Percentiles rank a stretch among this genome's conserved stretches.
Evolutionary conservation across 306 rosid genomes (phyloP).

Genomic region (Pachyrhizus erosus): DNA sequence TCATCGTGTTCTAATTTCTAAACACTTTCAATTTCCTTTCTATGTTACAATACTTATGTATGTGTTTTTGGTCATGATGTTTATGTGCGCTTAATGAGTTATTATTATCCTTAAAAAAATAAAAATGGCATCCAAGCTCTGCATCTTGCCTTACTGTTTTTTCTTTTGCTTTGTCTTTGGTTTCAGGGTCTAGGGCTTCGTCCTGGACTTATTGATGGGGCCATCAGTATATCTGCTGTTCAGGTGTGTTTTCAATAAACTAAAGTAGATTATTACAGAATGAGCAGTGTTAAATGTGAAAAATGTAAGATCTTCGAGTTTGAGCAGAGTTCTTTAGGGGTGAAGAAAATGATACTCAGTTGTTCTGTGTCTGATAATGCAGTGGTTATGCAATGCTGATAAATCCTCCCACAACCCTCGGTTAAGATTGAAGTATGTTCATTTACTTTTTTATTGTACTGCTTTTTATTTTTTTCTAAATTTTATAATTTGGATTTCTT

Average conservation of each 20-base stretch:
- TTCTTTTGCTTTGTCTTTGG: constrained; percentile 7
- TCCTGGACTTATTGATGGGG: constrained; percentile 89
- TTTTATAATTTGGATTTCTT: not conserved
- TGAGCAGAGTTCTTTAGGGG: not conserved
- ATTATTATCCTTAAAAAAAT: not conserved
- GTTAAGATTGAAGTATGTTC: constrained; percentile 84
- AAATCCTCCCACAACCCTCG: constrained; percentile 86
- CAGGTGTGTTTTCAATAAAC: constrained; percentile 68
- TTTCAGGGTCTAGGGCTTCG: constrained; percentile 95
- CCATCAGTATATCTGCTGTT: constrained; percentile 92
- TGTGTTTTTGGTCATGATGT: not conserved
- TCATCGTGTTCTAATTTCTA: not conserved
- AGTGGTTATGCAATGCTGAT: constrained; percentile 99
- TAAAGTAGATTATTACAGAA: not conserved
- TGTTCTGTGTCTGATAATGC: constrained; percentile 46
- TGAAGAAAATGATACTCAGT: not conserved
- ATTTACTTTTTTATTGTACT: constrained; percentile 16
- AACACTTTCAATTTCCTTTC: not conserved
- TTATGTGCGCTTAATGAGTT: not conserved
- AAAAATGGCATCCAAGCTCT: not conserved
- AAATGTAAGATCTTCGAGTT: not conserved
- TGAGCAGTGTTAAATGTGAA: not conserved
- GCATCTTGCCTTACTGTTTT: not conserved
- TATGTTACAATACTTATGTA: not conserved
- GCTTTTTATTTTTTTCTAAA: not conserved